Base-by-base conservation (phyloP, 2,329 filamentous ascomycete species). In the Ilyonectria mors-panacis region DNA sequence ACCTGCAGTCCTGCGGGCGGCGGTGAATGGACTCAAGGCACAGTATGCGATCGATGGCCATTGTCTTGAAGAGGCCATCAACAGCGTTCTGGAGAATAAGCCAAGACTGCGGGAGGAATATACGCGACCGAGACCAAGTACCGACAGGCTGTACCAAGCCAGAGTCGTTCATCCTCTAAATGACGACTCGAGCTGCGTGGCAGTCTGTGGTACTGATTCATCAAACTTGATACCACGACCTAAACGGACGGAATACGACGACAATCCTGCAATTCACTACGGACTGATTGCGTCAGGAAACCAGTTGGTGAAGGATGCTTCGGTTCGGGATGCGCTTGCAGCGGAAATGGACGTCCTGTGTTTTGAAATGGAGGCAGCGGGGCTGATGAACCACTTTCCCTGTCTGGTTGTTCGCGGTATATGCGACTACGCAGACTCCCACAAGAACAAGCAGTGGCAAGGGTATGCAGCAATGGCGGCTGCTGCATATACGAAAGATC, bases 81-180 rank as follows among this genome's bases (percentile, higher is more conserved):
- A 39, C 1, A 3, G 3, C 0, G 30, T 58, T 8, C 12, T 73
- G 10, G 10, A 28, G n/a, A 42, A 51, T 1, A 42, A 44, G 21
- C 65, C 65, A 2, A 47, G 60, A 21, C 59, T 73, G 23, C 44
- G 42, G 6, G 65, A 58, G 3, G 28, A 67, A 4, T 69, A 66
- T 30, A 17, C 19, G 2, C 63, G 57, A 9, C 70, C 70, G 13
- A 1, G 8, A 15, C n/a, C n/a, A n/a, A 1, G 23, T 0, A 68
- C 17, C 15, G 66, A 71, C 42, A 60, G 30, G 17, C 56, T 73
- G 0, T 73, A 70, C 10, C 44, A 35, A 19, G 39, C 54, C 2
- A 4, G 13, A 6, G 6, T 69, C n/a, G 37, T 67, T 1, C 70
- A 73, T 35, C 45, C 61, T 12, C 33, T 1, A 6, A 26, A 42